Conservation (phyloP, 257 asterid genomes). For the Nicotiana tomentosiformis region DNA sequence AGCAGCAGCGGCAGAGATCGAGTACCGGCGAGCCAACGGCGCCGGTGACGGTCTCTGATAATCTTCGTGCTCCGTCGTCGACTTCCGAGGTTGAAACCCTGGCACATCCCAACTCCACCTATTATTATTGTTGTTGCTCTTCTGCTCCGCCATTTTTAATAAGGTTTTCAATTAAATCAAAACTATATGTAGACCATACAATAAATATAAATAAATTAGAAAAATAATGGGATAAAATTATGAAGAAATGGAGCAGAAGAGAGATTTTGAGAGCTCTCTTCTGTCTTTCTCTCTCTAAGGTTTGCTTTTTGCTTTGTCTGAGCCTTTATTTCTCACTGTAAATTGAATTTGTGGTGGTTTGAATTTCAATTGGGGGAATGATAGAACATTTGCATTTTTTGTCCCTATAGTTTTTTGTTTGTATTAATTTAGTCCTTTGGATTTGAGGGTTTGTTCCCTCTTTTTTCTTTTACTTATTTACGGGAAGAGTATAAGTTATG, state of each 20-base stretch:
- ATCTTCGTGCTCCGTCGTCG: constrained; percentile 50
- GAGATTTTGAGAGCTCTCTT: constrained; percentile 9
- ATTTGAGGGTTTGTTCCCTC: not conserved
- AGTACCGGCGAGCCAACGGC: constrained; percentile 61
- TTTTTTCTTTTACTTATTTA: too few relatives aligned
- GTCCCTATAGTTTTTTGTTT: not conserved
- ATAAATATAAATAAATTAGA: not conserved
- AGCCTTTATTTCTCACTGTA: not conserved
- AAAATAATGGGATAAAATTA: not conserved
- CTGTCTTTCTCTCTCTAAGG: constrained; percentile 12
- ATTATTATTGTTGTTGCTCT: constrained; percentile 52
- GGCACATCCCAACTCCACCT: constrained; percentile 99
- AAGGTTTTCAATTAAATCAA: not conserved
- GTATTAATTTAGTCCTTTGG: not conserved
- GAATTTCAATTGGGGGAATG: constrained; percentile 6
- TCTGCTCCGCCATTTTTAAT: constrained; percentile 57
- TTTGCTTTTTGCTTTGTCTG: not conserved
- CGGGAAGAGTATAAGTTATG: too few relatives aligned
- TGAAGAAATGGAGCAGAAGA: constrained; percentile 10
- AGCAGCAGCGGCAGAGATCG: constrained; percentile 68
- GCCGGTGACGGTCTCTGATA: constrained; percentile 27
- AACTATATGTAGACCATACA: not conserved
- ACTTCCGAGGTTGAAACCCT: constrained; percentile 80
- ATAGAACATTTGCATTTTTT: not conserved
- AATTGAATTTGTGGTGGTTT: constrained; percentile 18